Evolutionary conservation across 371 early-diverging fungal species (phyloP), one percentile per base, ranked within the genome.

Genomic region (Entomophthora muscae): DNA sequence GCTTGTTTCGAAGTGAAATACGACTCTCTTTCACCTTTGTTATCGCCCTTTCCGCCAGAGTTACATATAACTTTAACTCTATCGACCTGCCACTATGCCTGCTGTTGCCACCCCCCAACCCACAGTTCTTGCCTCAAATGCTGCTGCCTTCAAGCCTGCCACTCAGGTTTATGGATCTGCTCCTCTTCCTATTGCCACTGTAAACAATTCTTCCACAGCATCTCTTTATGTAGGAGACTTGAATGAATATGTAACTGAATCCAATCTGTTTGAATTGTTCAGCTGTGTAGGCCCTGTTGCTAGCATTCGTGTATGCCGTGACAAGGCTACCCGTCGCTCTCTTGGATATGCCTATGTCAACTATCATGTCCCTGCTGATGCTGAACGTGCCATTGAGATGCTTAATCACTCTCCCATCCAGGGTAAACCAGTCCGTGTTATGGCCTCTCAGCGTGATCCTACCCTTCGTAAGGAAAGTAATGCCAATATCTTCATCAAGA

Each of bases 401-500:
- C 79, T 98, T 66, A 98, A 98, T 87, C 95, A 94, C 81, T 86
- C 91, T 61, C 75, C 81, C 73, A 84, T 98, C 74, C 92, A 91
- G 83, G 92, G 89, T 67, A 84, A 85, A 68, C 83, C 93, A 60
- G 93, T 95, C 79, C 92, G 98, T 67, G 94, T 98, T 76, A 98
- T 98, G 98, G 96, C 95, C 95, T 93, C 93, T 64, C 94, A 98
- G 82, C 89, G 98, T 67, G 96, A 98, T 79, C 98, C 98, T 28
- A 81, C 93, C 63, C 79, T 90, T 66, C 94, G 98, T 75, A 84
- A 85, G 73, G 83, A 85, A 65, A 95, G 97, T 56, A 77, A 82
- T 30, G 98, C 95, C 66, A 99, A 99, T 80, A 88, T 99, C 71
- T 95, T 99, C 77, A 98, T 99, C 83, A 99, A 99, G 85, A 99